Percentiles rank a stretch among this genome's conserved stretches.
Evolutionary conservation across 495 filamentous ascomycete species (phyloP).

Genomic region (Neurospora pannonica): DNA sequence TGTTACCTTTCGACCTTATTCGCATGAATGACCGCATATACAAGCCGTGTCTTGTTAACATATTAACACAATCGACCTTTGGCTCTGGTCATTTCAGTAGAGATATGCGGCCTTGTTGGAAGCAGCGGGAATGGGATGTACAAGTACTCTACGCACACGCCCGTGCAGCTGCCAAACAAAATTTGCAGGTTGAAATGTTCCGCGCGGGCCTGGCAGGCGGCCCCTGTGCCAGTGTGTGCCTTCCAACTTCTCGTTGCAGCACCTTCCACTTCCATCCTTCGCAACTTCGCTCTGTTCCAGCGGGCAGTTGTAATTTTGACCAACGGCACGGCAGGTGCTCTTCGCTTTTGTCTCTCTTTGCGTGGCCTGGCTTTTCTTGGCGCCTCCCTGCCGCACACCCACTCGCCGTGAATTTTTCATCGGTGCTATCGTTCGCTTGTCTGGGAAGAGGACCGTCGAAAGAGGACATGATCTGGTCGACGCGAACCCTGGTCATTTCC

Average conservation of each 20-base stretch:
- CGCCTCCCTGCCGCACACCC: neutral
- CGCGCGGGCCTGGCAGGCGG: neutral
- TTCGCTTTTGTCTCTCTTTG: neutral
- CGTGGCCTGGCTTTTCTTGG: neutral
- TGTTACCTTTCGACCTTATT: neutral
- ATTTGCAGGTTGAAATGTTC: neutral
- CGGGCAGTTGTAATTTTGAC: neutral
- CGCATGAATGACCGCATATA: neutral
- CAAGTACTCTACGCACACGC: neutral
- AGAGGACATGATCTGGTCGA: constrained; percentile 1
- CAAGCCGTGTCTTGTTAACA: neutral
- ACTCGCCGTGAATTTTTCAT: neutral
- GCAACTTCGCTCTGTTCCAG: neutral
- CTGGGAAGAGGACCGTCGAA: neutral
- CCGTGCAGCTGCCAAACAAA: neutral
- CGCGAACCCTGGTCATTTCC: constrained; percentile 20
- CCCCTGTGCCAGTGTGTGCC: neutral
- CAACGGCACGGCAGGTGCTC: neutral
- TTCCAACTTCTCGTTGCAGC: neutral
- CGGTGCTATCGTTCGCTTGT: neutral
- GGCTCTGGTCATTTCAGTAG: neutral
- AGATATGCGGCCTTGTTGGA: neutral
- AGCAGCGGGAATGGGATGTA: neutral
- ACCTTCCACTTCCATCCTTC: neutral
- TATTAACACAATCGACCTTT: neutral